phyloP scores from a whole-genome alignment of 2,329 filamentous ascomycete species.

The Aspergillus persii region DNA sequence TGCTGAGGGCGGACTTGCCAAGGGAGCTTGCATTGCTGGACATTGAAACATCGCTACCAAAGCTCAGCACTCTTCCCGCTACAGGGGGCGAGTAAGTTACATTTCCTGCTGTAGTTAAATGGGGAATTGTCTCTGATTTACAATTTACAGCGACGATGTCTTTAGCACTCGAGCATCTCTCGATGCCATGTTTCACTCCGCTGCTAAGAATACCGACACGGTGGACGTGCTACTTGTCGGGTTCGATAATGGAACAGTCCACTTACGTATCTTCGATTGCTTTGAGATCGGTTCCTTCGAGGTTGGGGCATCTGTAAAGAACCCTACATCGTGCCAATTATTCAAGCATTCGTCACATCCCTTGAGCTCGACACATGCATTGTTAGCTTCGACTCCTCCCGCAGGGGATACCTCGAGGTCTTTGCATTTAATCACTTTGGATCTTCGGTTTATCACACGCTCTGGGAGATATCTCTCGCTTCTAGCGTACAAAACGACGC shows the following conservation, averaged over 20 bases:
- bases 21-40: conserved; percentile 72
- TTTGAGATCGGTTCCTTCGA: conserved; percentile 68
- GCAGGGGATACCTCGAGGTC: conserved; percentile 37
- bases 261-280: conserved; percentile 81
- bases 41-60: conserved; percentile 72
- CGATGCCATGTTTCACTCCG: conserved; percentile 66
- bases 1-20: conserved; percentile 60
- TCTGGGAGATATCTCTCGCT: conserved; percentile 75
- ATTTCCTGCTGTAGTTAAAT: background rate
- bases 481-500: conserved; percentile 81
- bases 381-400: conserved; percentile 52
- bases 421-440: conserved; percentile 69
- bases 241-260: conserved; percentile 67
- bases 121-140: conserved; percentile 2
- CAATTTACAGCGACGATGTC: conserved; percentile 49
- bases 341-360: conserved; percentile 69
- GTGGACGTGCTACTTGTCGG: conserved; percentile 77
- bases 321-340: conserved; percentile 40
- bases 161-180: conserved; percentile 69
- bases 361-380: conserved; percentile 69
- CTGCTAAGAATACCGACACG: conserved; percentile 64
- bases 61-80: conserved; percentile 68
- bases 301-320: conserved; percentile 39
- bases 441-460: conserved; percentile 77
- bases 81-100: conserved; percentile 55